Conservation (phyloP, 441 rosid genomes). For the Bruguiera hainesii region DNA sequence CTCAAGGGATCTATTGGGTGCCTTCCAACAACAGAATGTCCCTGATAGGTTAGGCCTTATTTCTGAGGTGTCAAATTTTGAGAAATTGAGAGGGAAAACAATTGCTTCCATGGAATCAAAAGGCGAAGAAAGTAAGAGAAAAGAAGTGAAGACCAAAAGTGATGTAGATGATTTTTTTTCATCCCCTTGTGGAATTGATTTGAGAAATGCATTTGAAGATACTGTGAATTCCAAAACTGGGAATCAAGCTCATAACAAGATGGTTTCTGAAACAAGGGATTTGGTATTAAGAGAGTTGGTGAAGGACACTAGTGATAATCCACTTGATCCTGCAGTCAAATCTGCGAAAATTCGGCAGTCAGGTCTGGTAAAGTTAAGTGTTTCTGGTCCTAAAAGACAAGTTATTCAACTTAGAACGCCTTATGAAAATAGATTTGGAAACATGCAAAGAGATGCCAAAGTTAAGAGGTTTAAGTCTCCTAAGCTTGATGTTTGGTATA, state of each 20-base stretch:
- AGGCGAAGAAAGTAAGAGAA: constrained; percentile 37
- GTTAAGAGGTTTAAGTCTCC: constrained; percentile 87
- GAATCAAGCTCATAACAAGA: constrained; percentile 32
- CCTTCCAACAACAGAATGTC: constrained; percentile 32
- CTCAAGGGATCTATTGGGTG: constrained; percentile 35
- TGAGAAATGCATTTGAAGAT: constrained; percentile 35
- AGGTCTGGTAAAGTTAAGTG: constrained; percentile 44
- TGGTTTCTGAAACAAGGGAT: constrained; percentile 38
- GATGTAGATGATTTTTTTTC: constrained; percentile 29
- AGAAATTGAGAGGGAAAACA: constrained; percentile 26
- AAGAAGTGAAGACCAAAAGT: constrained; percentile 38
- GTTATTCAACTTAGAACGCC: constrained; percentile 90
- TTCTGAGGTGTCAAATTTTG: constrained; percentile 39
- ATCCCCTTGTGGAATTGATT: constrained; percentile 29
- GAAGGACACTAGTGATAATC: constrained; percentile 43
- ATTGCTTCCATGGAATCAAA: constrained; percentile 26
- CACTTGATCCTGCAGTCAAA: constrained; percentile 49
- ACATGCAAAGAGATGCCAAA: constrained; percentile 53
- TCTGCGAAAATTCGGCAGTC: constrained; percentile 41
- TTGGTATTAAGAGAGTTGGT: constrained; percentile 52
- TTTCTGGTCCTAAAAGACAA: constrained; percentile 74
- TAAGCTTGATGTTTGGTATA: constrained; percentile 96
- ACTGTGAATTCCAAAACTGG: constrained; percentile 28
- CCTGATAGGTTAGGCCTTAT: constrained; percentile 28
- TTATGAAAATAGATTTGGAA: constrained; percentile 51